Base-by-base conservation (phyloP, 257 asterid genomes). In the Gentiana dahurica region DNA sequence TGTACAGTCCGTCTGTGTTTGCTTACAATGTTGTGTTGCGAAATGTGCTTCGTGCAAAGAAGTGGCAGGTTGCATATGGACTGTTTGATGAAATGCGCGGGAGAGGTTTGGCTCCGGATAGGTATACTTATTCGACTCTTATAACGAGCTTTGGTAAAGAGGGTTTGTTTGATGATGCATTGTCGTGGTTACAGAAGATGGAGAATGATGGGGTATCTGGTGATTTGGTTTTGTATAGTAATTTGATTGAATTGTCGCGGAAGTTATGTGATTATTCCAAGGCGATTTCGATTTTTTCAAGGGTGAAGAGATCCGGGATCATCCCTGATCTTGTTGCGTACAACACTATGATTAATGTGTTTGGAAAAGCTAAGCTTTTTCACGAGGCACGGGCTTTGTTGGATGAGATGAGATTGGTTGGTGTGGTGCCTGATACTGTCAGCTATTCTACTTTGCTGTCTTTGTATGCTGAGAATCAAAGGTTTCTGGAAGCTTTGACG, bases 151-250 rank as follows among this genome's bases (percentile, higher is more conserved):
- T 88, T 56, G 97, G 95, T 43, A 92, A 91, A 69, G 87, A 78
- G 74, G 91, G 94, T 5, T 71, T 88, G 37, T 85, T 92, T 61
- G 92, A 92, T 62, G 95, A 88, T 51, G 98, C 97, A 34, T 69
- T 92, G 43, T 83, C 93, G n/a, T 88, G 97, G 98, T 88, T 92
- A 57, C 95, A 88, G 78, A 83, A 77, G 68, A 88, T 92, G 98
- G 98, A 92, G 35, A 75, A 78, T 55, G 97, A 87, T 54, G 72
- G 79, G 0, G 88, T 88, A 49, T 66, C 88, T 0, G 97, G 93
- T n/a, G 98, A 92, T 65, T 73, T 92, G 61, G 95, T 88, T 57
- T 54, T 88, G 81, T 92, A 85, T 38, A 81, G 95, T 64, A 88
- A 87, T 70, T 65, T 92, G 72, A 92, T 92, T 38, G 98, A 92